Percentiles rank a stretch among this genome's conserved stretches.
Conservation (phyloP, 1,139 yeast genomes). For the Hemisphaericaspora lyxosophila region DNA sequence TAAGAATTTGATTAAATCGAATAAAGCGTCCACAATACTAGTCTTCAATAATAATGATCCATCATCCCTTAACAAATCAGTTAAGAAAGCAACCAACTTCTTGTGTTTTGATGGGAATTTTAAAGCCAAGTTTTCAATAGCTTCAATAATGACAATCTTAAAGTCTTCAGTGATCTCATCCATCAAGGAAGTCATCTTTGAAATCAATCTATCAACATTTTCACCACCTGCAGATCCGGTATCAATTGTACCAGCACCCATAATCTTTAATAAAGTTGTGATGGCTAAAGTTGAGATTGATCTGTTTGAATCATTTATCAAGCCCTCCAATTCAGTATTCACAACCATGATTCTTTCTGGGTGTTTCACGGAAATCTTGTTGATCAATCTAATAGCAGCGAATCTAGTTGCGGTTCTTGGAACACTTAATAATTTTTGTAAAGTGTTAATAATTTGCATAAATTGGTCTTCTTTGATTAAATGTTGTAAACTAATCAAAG, state of each 20-base stretch:
- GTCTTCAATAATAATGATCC: constrained; percentile 86
- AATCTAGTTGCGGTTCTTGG: constrained; percentile 90
- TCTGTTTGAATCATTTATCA: constrained; percentile 86
- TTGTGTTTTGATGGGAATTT: constrained; percentile 92
- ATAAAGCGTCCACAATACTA: constrained; percentile 83
- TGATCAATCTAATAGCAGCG: constrained; percentile 88
- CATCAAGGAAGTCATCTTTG: constrained; percentile 85
- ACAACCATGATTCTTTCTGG: constrained; percentile 74
- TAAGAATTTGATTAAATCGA: constrained; percentile 84
- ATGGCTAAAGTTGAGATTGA: constrained; percentile 98
- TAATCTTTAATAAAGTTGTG: constrained; percentile 92
- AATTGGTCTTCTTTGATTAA: constrained; percentile 63
- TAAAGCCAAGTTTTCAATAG: constrained; percentile 85
- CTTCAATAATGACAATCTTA: constrained; percentile 91
- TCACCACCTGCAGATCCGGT: constrained; percentile 44
- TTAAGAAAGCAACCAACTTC: constrained; percentile 76
- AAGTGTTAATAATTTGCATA: constrained; percentile 62
- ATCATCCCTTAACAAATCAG: constrained; percentile 85
- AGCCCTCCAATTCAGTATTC: constrained; percentile 77
- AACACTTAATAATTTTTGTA: constrained; percentile 77
- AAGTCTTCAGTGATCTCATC: constrained; percentile 95
- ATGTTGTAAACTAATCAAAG: constrained; percentile 63
- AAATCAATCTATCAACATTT: constrained; percentile 84
- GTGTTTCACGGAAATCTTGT: constrained; percentile 75
- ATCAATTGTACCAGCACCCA: constrained; percentile 62